Conservation (phyloP, 129 eudicot genomes). For the Escallonia herrerae region DNA sequence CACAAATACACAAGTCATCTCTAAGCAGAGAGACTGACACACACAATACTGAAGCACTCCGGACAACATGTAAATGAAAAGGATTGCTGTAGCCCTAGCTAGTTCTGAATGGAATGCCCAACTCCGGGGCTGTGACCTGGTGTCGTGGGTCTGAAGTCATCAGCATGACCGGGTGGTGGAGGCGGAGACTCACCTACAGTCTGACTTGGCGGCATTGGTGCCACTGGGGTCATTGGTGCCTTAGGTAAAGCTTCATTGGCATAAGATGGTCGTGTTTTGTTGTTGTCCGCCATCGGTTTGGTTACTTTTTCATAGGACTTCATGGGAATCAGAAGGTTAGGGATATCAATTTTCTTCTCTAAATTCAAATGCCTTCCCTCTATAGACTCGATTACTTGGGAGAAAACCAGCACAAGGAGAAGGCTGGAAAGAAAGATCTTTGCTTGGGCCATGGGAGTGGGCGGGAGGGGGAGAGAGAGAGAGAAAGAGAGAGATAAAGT, state of each 20-base stretch:
- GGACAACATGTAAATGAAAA: too few species aligned
- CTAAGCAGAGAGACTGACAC: too few species aligned
- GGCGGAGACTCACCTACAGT: slow-evolving; percentile 13
- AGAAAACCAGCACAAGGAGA: slow-evolving; percentile 21
- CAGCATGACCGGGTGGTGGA: not conserved
- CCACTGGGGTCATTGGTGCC: slow-evolving; percentile 19
- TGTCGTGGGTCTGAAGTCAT: slow-evolving; percentile 21
- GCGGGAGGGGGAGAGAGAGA: slow-evolving; percentile 9
- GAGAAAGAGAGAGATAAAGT: too few species aligned
- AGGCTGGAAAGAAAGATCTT: slow-evolving; percentile 25
- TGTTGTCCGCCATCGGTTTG: slow-evolving; percentile 3
- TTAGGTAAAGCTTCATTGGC: slow-evolving; percentile 20
- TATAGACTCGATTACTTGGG: slow-evolving; percentile 21
- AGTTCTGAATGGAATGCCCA: slow-evolving; percentile 28
- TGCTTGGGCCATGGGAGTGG: slow-evolving; percentile 37
- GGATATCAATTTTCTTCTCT: slow-evolving; percentile 1
- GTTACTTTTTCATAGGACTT: slow-evolving; percentile 6
- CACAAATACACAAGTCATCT: too few species aligned
- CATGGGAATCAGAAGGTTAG: slow-evolving; percentile 12
- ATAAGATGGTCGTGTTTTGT: slow-evolving; percentile 6
- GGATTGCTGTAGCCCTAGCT: slow-evolving; percentile 17
- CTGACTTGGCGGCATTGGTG: slow-evolving; percentile 28
- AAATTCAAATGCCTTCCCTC: slow-evolving; percentile 43
- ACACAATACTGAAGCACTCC: too few species aligned
- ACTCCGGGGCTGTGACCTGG: slow-evolving; percentile 44